phyloP scores from a whole-genome alignment of 2,329 filamentous ascomycete species.

The Cladophialophora immunda region DNA sequence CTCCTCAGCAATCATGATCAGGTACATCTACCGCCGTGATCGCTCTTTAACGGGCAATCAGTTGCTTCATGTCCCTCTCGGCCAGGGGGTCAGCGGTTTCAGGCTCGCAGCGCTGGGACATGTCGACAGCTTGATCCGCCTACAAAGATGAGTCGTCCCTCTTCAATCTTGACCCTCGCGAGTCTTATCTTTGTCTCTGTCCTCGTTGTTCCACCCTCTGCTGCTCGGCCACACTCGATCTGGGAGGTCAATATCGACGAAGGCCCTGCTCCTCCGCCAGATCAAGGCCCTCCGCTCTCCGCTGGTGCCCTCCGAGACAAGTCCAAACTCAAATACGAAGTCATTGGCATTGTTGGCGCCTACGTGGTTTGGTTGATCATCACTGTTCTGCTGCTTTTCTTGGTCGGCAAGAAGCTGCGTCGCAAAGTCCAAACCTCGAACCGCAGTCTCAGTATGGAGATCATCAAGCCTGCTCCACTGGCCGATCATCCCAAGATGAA shows the following conservation, averaged over 20 bases:
- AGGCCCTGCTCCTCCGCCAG: constrained; percentile 66
- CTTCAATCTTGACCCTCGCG: constrained; percentile 9
- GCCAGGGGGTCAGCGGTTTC: constrained; percentile 39
- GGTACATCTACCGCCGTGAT: constrained; percentile 39
- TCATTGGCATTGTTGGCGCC: constrained; percentile 82
- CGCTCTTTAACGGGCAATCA: constrained; percentile 32
- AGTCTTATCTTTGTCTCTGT: constrained; percentile 29
- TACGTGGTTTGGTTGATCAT: constrained; percentile 82
- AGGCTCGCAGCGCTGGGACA: constrained; percentile 28
- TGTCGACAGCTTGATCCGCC: constrained; percentile 31
- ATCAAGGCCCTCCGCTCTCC: constrained; percentile 68
- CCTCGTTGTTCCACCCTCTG: constrained; percentile 18
- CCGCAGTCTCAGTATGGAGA: constrained; percentile 63
- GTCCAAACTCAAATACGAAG: constrained; percentile 77
- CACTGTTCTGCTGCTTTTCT: constrained; percentile 72
- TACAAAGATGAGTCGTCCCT: constrained; percentile 39
- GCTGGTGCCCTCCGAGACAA: constrained; percentile 67
- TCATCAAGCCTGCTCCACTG: constrained; percentile 57
- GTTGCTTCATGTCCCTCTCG: constrained; percentile 37
- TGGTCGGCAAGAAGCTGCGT: constrained; percentile 66
- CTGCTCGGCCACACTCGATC: constrained; percentile 34
- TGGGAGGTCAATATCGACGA: constrained; percentile 59
- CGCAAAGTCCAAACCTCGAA: constrained; percentile 61
- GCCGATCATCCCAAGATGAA: constrained; percentile 28
- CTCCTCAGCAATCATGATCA: constrained; percentile 35